Evolutionary conservation across 768 basidiomycete genomes (phyloP), one percentile per base, ranked within the genome.

Genomic region (Boletellus ananiceps): DNA sequence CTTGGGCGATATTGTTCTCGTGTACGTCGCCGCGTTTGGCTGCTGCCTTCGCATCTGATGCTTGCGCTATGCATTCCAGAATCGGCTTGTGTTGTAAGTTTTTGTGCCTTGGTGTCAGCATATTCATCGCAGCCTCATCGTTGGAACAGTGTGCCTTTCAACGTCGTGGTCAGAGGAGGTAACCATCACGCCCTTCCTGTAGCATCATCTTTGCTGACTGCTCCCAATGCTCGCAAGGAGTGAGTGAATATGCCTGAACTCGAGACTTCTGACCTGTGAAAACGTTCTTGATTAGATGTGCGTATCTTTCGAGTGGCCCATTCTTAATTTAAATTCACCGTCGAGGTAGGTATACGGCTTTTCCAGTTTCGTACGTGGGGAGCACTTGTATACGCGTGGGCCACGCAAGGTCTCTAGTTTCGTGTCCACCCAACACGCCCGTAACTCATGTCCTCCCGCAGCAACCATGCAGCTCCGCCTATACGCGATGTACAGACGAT

Each of bases 291-390:
- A 35, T 40, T 29, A 65, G 64, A 43, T 65, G 63, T 64, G 55
- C 27, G 63, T 50, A 27, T 34, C 4, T 5, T 25, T 31, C 18
- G 15, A 27, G 29, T 12, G 2, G 11, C 25, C 11, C 9, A 15
- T 13, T 1, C 18, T 40, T 33, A 9, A 6, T 40, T 39, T 27
- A 11, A 16, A 33, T 14, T 57, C 23, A 59, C 6, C 7, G 15
- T 38, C 19, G 19, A 32, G 4, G 11, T 39, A 66, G 65, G 65
- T 21, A 50, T 56, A 44, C 58, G 40, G 6, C 58, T 69, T 34
- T 67, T 69, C 44, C 46, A 54, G 42, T 60, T 67, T 44, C 67
- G 67, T 37, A 63, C 65, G 27, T 67, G 65, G 67, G 65, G 65
- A 16, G 59, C 67, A 23, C 62, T 69, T 16, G 44, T 23, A 25